phyloP scores from a whole-genome alignment of 495 filamentous ascomycete genomes.

The Tuber brumale region DNA sequence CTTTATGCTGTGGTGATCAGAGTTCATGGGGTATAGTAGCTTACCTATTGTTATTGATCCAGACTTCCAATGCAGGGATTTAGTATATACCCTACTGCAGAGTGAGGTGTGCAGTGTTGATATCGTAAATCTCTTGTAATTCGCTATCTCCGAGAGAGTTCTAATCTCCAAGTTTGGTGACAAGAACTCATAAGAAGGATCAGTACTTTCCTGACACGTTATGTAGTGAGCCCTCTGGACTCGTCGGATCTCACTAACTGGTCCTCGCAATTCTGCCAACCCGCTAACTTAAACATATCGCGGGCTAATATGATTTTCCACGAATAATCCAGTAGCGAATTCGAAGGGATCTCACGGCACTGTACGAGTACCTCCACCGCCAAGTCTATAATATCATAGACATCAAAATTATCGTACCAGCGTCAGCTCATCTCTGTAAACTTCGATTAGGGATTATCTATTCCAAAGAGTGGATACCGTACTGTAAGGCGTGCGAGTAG shows the following conservation, averaged over 20 bases:
- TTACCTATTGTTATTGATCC: not conserved
- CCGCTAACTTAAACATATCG: not conserved
- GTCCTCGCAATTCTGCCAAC: not conserved
- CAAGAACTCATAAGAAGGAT: not conserved
- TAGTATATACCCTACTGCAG: not conserved
- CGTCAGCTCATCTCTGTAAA: not conserved
- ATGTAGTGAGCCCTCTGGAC: not conserved
- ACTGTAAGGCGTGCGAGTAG: not conserved
- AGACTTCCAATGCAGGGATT: not conserved
- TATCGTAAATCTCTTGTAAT: not conserved
- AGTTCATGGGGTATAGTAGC: not conserved
- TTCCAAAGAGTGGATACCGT: not conserved
- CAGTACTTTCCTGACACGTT: not conserved
- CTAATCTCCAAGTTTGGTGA: not conserved
- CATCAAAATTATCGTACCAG: not conserved
- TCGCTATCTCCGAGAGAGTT: not conserved
- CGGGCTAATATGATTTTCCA: not conserved
- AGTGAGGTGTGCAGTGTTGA: not conserved
- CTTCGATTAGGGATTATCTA: not conserved
- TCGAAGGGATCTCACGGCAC: not conserved
- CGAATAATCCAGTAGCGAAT: not conserved
- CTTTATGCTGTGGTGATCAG: not conserved
- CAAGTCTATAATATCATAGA: not conserved
- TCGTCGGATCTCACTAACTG: not conserved
- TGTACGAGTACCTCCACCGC: not conserved